Conservation (phyloP, 306 rosid genomes). For the Cotoneaster glaucophyllus region DNA sequence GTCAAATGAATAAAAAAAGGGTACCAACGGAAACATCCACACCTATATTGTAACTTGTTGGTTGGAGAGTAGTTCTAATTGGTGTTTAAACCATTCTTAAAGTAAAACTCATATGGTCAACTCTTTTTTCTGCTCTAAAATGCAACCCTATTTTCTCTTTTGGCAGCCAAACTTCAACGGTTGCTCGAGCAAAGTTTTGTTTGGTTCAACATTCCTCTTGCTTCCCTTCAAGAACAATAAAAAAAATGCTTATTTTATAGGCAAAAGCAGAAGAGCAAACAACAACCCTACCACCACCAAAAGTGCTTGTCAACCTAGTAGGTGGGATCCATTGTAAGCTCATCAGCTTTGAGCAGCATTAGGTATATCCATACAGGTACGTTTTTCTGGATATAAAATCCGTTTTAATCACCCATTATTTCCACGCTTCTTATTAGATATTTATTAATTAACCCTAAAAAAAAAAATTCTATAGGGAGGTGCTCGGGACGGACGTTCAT, state of each 20-base stretch:
- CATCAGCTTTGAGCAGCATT: not conserved
- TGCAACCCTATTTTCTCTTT: not conserved
- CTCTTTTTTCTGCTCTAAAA: not conserved
- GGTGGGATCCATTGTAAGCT: not conserved
- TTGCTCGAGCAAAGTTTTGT: conserved; percentile 23
- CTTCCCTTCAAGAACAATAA: conserved; percentile 13
- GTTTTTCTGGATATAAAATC: not conserved
- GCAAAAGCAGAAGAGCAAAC: conserved; percentile 32
- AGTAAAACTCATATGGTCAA: not conserved
- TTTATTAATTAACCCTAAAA: not conserved
- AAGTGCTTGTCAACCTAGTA: conserved; percentile 22
- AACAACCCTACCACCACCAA: conserved; percentile 29
- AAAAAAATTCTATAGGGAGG: not conserved
- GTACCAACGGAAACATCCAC: not conserved
- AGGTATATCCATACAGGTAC: conserved; percentile 2
- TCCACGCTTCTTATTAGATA: not conserved
- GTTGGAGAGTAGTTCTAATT: not conserved
- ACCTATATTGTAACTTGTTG: not conserved
- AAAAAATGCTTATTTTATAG: conserved; percentile 7
- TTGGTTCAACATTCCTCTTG: conserved; percentile 10
- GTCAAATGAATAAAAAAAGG: not conserved
- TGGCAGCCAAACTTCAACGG: conserved; percentile 65
- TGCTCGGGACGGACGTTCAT: not conserved
- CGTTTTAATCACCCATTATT: conserved; percentile 7
- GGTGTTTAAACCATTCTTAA: not conserved